Evolutionary conservation across 129 eudicot genomes (phyloP).

Genomic region (Logfia minima): DNA sequence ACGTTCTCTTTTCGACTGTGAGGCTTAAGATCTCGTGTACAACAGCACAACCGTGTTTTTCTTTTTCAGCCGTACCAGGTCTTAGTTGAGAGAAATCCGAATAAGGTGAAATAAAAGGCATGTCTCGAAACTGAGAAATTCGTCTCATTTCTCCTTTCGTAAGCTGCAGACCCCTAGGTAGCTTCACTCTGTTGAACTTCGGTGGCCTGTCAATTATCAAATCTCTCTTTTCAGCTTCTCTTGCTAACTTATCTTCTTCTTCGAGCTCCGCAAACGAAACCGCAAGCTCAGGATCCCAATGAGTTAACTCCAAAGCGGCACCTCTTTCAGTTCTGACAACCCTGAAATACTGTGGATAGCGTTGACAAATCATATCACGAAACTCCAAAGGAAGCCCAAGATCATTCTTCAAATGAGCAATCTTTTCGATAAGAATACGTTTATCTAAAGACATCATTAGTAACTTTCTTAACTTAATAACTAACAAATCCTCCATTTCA

Average conservation of each 20-base stretch:
- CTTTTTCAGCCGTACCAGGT: slow-evolving; percentile 77
- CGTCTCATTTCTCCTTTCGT: slow-evolving; percentile 89
- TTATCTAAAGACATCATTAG: slow-evolving; percentile 95
- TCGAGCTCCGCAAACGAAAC: slow-evolving; percentile 85
- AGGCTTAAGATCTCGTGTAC: slow-evolving; percentile 91
- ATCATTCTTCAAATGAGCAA: slow-evolving; percentile 82
- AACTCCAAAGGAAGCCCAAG: slow-evolving; percentile 83
- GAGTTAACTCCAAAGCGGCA: slow-evolving; percentile 77
- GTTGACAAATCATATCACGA: slow-evolving; percentile 72
- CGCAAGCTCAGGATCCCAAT: slow-evolving; percentile 96
- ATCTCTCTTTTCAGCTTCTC: slow-evolving; percentile 59
- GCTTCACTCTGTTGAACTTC: slow-evolving; percentile 67
- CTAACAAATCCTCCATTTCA: slow-evolving; percentile 84
- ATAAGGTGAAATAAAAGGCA: slow-evolving; percentile 91
- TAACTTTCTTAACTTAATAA: slow-evolving; percentile 76
- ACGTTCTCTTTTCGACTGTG: slow-evolving; percentile 79
- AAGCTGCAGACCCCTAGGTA: slow-evolving; percentile 84
- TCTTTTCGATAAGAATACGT: slow-evolving; percentile 77
- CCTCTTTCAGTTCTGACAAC: slow-evolving; percentile 81
- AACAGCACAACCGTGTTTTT: slow-evolving; percentile 91
- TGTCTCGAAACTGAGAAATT: slow-evolving; percentile 65
- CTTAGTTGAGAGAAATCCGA: slow-evolving; percentile 74
- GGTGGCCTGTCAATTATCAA: slow-evolving; percentile 81
- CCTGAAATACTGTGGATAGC: slow-evolving; percentile 84
- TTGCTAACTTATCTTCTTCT: slow-evolving; percentile 68